Conservation (phyloP, 2,329 filamentous ascomycete genomes). For the Calycina herbarum region DNA sequence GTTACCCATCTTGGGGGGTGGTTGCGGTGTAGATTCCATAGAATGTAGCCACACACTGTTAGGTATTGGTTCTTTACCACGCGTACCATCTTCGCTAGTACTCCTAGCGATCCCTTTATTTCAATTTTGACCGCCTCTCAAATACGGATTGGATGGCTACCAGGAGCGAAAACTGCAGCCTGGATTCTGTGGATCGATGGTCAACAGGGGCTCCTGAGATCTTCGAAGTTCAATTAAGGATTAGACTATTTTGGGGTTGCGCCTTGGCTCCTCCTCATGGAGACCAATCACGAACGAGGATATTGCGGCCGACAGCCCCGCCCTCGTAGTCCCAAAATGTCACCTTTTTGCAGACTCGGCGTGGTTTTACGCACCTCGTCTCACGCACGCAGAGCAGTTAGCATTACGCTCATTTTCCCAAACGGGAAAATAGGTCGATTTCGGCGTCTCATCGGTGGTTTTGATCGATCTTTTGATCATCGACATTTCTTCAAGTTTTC, state of each 20-base stretch:
- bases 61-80: neutral
- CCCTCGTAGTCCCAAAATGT: constrained; percentile 1
- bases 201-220: neutral
- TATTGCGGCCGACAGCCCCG: neutral
- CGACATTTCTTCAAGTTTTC: too few species aligned
- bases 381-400: neutral
- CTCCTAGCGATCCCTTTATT: neutral
- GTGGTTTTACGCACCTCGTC: neutral
- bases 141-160: neutral
- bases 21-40: neutral
- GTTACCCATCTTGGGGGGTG: too few species aligned
- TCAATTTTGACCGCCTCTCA: constrained; percentile 4
- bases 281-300: neutral
- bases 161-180: neutral
- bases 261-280: neutral
- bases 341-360: neutral
- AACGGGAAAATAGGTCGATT: neutral
- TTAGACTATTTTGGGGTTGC: neutral
- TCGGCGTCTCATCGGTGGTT: neutral
- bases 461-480: neutral
- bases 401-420: constrained; percentile 1
- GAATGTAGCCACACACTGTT: neutral
- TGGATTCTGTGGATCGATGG: neutral
- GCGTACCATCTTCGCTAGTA: neutral
- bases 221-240: constrained; percentile 1